These are phyloP conservation scores for Calendula officinalis DNA, from an alignment of 129 eudicot species.

Conservation along the genomic window DNA sequence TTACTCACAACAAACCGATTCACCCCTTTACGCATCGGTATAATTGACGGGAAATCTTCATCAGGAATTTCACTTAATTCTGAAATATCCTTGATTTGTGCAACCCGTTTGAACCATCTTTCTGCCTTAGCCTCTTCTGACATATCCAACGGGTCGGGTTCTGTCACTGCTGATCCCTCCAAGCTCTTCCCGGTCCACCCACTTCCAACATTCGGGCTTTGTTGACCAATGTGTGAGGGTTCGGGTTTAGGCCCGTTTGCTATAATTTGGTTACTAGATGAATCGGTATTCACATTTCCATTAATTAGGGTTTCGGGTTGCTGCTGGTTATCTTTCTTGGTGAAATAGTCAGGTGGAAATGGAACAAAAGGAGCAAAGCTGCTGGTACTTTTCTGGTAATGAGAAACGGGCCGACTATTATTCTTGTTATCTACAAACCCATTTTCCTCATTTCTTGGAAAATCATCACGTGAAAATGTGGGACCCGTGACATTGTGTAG, in stretches of 20 bases:
- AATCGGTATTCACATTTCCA: constrained; percentile 8
- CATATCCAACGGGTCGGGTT: constrained; percentile 80
- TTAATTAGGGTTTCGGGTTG: constrained; percentile 9
- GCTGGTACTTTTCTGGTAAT: constrained; percentile 42
- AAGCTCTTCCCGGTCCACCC: constrained; percentile 66
- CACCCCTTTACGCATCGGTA: constrained; percentile 95
- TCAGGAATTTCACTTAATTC: constrained; percentile 90
- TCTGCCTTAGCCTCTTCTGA: constrained; percentile 30
- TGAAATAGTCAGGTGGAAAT: constrained; percentile 78
- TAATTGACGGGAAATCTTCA: constrained; percentile 17
- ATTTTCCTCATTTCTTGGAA: constrained; percentile 64
- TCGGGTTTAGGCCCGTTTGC: constrained; percentile 9
- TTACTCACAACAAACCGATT: constrained; percentile 41
- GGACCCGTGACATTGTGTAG: constrained; percentile 46
- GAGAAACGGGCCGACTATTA: constrained; percentile 56
- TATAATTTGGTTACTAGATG: constrained; percentile 10
- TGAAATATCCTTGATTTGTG: constrained; percentile 82
- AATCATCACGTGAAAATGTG: constrained; percentile 49
- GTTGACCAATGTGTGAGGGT: constrained; percentile 3
- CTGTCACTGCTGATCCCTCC: constrained; percentile 86
- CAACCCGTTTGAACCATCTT: constrained; percentile 87
- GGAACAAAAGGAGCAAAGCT: constrained; percentile 26
- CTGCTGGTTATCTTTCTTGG: constrained; percentile 42
- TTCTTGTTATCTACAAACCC: constrained; percentile 48
- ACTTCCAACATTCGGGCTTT: constrained; percentile 23